Base-by-base conservation (phyloP, 192 early-diverging fungal species). In the Neocallimastix lanati region DNA sequence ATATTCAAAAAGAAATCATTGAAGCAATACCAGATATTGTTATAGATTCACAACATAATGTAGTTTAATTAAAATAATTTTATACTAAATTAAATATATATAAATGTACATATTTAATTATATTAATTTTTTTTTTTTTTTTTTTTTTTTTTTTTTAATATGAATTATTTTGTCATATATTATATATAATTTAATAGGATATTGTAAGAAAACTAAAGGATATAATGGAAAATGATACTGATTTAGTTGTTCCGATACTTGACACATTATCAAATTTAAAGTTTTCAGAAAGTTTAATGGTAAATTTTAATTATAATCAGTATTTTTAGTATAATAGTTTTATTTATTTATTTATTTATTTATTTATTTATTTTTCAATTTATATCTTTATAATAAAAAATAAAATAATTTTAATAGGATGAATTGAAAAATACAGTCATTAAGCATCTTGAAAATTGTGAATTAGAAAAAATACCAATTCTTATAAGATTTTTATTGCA, bases 401-500 rank as follows among this genome's bases (percentile, higher is more conserved):
- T n/a, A n/a, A n/a, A n/a, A n/a, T n/a, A n/a, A n/a, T n/a, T n/a
- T n/a, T n/a, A n/a, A n/a, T 77, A 84, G 29, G 83, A 84, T 67
- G 87, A 87, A 82, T 84, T 85, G 76, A 90, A 84, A 78, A 88
- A 86, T 76, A 86, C 83, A 28, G 87, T 94, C 25, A 33, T 93
- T 28, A 83, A 87, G 67, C 87, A 87, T 28, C 79, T 94, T 12
- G 84, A 88, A 28, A 91, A 92, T 2, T 92, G 90, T 1, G 91
- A 92, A n/a, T 81, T 92, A 28, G 86, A 88, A 28, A 92, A 93
- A 40, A 37, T 94, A 58, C 91, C 93, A 1, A 82, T 93, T 1
- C 87, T 94, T 79, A 81, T 94, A 76, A 91, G 89, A 76, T 94
- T 93, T 76, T 79, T 94, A 37, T 84, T 94, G 3, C 91, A 93